Evolutionary conservation across 176 grass and related monocot species (phyloP), one percentile per base, ranked within the genome.

Genomic region (Avena eriantha): DNA sequence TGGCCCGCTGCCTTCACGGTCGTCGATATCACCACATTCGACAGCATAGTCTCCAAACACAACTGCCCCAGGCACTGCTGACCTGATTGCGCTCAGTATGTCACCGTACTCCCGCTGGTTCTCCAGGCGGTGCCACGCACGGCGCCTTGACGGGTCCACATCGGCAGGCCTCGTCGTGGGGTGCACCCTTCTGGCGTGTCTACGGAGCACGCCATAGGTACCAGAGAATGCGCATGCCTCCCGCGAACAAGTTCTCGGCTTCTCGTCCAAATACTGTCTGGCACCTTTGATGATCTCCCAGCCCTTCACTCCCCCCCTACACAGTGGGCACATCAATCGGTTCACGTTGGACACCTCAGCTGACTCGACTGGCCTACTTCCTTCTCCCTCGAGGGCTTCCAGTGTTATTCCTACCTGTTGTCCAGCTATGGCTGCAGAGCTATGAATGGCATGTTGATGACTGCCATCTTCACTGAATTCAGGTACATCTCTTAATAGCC

Each of bases 41-140:
- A 97, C 78, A 64, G 86, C 95, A 61, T 97, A 94, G 81, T 94
- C 95, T 41, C 95, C 95, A 75, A 94, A 15, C 80, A 97, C 90
- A 81, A 89, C 84, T 53, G 95, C 90, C 16, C 86, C 95, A 43
- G 95, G 95, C 64, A 97, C 91, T 13, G 92, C 90, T 1, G 92
- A 94, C 76, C 95, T 91, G 77, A 97, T 94, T 73, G 95, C 95
- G 3, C 92, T 94, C 73, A 94, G 54, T 80, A 94, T 90, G 76
- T 97, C 95, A 81, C 84, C 92, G 51, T 89, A 94, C 67, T 97
- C 90, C 0, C 89, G 92, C 77, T 97, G 95, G 84, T 89, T 80
- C 86, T 97, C 95, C 41, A 97, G 59, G 48, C 45, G 92, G 83
- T 88, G 86, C 95, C 95, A 97, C 0, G 83, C 85, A 43, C 84